Evolutionary conservation across 108 stramenopile species (phyloP), one percentile per base, ranked within the genome.

Genomic region (Skeletonema potamos): DNA sequence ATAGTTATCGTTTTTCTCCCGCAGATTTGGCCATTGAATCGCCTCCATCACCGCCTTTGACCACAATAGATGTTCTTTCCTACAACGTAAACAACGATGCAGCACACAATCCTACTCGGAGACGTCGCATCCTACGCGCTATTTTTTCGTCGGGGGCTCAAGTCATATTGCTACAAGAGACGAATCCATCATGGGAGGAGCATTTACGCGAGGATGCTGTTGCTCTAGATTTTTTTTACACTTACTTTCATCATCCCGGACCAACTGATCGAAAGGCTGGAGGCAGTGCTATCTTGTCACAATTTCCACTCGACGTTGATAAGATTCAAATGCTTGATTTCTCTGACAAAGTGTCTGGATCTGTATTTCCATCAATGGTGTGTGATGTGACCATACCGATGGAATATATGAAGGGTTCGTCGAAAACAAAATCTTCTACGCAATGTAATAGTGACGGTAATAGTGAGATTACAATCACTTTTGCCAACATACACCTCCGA

Each of bases 151-250:
- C 79, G 18, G 68, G 66, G 1, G 79, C 79, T 27, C 55, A 70
- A 56, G 46, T 80, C 27, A 68, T 73, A 18, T 32, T 80, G 20
- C 72, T 80, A 3, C 79, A 80, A 56, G 79, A 80, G 34, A 80
- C 79, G 43, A 80, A 64, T 59, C 56, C 66, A 29, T 28, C 41
- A 5, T 80, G 79, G 79, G 68, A 80, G 37, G 67, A 44, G 39
- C 29, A 73, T 24, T 55, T 80, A 27, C 56, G 29, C 0, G 24
- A 73, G 11, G 63, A 63, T 58, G 71, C 66, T 1, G 32, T 51
- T 4, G 70, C 77, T 0, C 44, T 62, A 20, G 43, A 57, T 51
- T 80, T 32, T 69, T 4, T 7, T 0, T 43, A 73, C 41, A 15
- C 54, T 26, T 59, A 69, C 43, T 80, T 70, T 66, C 79, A 72